Base-by-base conservation (phyloP, 768 basidiomycete genomes). In the Mycena olivaceomarginata region DNA sequence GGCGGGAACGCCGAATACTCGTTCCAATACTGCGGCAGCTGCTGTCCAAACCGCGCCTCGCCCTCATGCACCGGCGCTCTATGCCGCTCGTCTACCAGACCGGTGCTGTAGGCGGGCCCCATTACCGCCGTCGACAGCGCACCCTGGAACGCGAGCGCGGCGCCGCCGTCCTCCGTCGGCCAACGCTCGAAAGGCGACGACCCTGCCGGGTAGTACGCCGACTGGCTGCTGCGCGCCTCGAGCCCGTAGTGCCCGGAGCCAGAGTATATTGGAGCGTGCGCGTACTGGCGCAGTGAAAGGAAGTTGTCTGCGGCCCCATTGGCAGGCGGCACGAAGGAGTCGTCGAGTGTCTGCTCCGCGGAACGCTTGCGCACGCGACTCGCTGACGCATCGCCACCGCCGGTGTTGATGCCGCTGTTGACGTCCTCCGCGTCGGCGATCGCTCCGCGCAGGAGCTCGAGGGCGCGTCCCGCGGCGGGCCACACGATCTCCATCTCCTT, bases 101-200 rank as follows among this genome's bases (percentile, higher is more conserved):
- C 94, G 5, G 94, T 94, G 84, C 93, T 95, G 82, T 94, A 95
- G 80, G 93, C 86, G 77, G 94, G 94, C 0, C 94, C 93, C 57
- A 95, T 88, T 37, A 94, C 93, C 0, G 94, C 93, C 20, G 94
- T 95, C 25, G 94, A 93, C 57, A 95, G 80, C 59, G 90, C 87
- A 8, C 88, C 88, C 31, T 88, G 82, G 80, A 89, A 79, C 45
- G 75, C 57, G 7, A 88, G 70, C 43, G 43, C 43, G 84, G 74
- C 80, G 85, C 84, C 81, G 86, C 84, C 65, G 84, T 75, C 60
- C 62, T 78, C 69, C 56, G 45, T 20, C 0, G 88, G 80, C 92
- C 91, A 93, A 2, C 90, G 86, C 72, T 91, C 88, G 76, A 88
- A 90, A 81, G 70, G 46, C 31, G 67, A 69, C 48, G 59, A 41